Conservation (phyloP, 495 filamentous ascomycete genomes). For the Bacidia gigantensis region DNA sequence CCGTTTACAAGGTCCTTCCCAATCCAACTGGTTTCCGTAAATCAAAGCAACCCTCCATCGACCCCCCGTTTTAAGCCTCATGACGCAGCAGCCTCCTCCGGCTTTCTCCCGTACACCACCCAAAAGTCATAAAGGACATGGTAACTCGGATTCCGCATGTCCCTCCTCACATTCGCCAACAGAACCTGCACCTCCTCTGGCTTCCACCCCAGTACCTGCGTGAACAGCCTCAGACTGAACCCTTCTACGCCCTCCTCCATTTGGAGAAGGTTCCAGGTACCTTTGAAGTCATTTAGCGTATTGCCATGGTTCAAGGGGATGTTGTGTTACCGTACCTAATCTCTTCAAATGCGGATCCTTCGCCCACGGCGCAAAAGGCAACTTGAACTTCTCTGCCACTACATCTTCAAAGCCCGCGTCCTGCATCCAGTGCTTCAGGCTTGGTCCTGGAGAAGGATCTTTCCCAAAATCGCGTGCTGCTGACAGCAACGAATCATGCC, state of each 20-base stretch:
- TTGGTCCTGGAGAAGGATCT: conserved; percentile 10
- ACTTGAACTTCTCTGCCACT: conserved; percentile 8
- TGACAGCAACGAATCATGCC: conserved; percentile 2
- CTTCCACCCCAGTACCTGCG: conserved; percentile 38
- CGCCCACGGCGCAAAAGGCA: conserved; percentile 21
- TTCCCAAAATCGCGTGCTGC: neutral
- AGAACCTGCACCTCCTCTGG: conserved; percentile 42
- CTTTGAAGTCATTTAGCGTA: neutral
- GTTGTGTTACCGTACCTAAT: neutral
- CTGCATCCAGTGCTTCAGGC: conserved; percentile 14
- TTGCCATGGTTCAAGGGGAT: neutral
- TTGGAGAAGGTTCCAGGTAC: conserved; percentile 24
- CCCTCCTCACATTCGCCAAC: conserved; percentile 37
- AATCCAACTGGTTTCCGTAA: no score
- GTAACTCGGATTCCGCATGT: conserved; percentile 35
- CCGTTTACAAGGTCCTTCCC: no score
- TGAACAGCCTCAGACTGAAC: conserved; percentile 35
- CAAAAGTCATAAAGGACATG: conserved; percentile 25
- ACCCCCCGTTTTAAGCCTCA: no score
- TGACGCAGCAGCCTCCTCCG: neutral
- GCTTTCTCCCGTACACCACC: neutral
- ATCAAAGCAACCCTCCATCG: no score
- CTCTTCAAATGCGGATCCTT: conserved; percentile 19
- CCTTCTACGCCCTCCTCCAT: conserved; percentile 29
- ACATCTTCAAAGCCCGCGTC: conserved; percentile 19